Evolutionary conservation across 75 land plant species (phyloP).

Genomic region (Cunninghamia lanceolata): DNA sequence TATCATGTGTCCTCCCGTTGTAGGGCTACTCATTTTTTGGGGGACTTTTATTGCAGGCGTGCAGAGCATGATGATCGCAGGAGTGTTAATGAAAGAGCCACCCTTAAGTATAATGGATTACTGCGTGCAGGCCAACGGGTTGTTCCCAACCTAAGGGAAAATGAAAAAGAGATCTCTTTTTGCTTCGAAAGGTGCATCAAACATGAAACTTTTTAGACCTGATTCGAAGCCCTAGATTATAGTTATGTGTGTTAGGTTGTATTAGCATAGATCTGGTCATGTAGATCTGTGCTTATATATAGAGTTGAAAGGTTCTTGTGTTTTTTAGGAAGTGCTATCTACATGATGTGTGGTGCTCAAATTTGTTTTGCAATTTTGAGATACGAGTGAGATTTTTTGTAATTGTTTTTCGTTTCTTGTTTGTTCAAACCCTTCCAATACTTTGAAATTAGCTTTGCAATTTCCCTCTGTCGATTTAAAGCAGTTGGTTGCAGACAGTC

Average conservation of each 20-base stretch:
- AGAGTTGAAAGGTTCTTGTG: too few relatives aligned
- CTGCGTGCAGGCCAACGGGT: neutral
- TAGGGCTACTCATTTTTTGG: neutral
- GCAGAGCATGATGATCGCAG: neutral
- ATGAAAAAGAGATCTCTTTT: neutral
- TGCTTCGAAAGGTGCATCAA: neutral
- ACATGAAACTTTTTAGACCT: neutral
- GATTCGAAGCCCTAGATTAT: neutral
- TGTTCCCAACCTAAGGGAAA: neutral
- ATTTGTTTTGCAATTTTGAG: neutral
- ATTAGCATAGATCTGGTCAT: neutral
- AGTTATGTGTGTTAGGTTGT: neutral
- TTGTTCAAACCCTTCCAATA: neutral
- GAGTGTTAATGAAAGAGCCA: neutral
- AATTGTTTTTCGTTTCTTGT: neutral
- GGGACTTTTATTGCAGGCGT: neutral
- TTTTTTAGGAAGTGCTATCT: too few relatives aligned
- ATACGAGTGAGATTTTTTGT: too few relatives aligned
- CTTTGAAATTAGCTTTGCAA: neutral
- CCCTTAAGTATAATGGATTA: neutral
- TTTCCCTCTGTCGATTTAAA: constrained; percentile 1
- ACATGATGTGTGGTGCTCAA: neutral
- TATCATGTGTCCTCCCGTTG: neutral
- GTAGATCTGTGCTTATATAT: neutral
- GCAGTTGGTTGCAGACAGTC: neutral